phyloP scores from a whole-genome alignment of 2,329 filamentous ascomycete genomes.

The Fusarium clavum region DNA sequence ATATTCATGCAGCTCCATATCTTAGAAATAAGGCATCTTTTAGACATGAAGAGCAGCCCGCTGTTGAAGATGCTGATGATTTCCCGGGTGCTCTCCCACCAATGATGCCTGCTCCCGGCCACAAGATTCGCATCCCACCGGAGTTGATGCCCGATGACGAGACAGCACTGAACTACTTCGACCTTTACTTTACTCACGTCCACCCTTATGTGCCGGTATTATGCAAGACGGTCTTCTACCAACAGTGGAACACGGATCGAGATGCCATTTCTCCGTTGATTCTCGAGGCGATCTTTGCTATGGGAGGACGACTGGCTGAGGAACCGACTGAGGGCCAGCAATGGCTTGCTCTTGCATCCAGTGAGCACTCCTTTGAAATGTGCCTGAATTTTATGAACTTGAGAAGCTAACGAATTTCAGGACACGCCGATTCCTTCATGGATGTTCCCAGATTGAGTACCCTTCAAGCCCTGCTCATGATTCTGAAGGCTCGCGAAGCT shows the following conservation, averaged over 20 bases:
- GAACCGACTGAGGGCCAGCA: conserved; percentile 87
- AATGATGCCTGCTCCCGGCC: conserved; percentile 74
- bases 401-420: conserved; percentile 57
- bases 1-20: conserved; percentile 75
- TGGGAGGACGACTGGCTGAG: conserved; percentile 84
- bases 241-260: conserved; percentile 87
- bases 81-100: conserved; percentile 77
- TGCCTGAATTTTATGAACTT: neutral
- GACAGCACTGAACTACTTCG: conserved; percentile 84
- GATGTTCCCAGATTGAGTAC: conserved; percentile 91
- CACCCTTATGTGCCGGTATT: conserved; percentile 94
- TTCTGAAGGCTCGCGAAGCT: conserved; percentile 92
- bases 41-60: conserved; percentile 68
- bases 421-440: conserved; percentile 93
- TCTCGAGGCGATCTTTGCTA: conserved; percentile 91
- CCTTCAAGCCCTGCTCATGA: conserved; percentile 86
- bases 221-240: conserved; percentile 83
- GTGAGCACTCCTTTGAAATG: conserved; percentile 58
- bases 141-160: conserved; percentile 93
- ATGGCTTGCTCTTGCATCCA: conserved; percentile 90
- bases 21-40: conserved; percentile 73
- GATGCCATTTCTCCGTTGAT: conserved; percentile 89
- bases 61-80: conserved; percentile 78
- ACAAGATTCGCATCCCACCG: conserved; percentile 87
- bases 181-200: conserved; percentile 89